Base-by-base conservation (phyloP, 2,329 filamentous ascomycete species). In the Ramichloridium luteum region DNA sequence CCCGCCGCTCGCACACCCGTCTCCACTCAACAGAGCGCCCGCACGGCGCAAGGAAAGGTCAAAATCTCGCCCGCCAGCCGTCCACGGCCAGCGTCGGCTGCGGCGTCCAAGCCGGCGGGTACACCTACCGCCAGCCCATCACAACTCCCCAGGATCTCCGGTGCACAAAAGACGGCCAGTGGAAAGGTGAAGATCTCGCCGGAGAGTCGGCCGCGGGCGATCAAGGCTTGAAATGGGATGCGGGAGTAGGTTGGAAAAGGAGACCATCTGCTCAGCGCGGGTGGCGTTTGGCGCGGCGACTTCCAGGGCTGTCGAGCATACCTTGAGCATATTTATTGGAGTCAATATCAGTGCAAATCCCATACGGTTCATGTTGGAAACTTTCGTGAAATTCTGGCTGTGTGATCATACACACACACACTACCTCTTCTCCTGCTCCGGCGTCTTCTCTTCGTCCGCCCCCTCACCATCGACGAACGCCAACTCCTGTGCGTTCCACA, bases 401-500 rank as follows among this genome's bases (percentile, higher is more conserved):
- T n/a, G n/a, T n/a, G n/a, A n/a, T n/a, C n/a, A n/a, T n/a, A n/a
- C n/a, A n/a, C n/a, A n/a, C n/a, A n/a, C n/a, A n/a, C n/a, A n/a
- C n/a, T n/a, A n/a, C n/a, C n/a, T n/a, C n/a, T n/a, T n/a, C n/a
- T n/a, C 29, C 25, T 14, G 5, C 6, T 8, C 20, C 20, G n/a
- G 8, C 20, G 20, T 17, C 6, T 34, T 30, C 18, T 32, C 20
- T 28, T 14, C 34, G 13, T 31, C 36, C 15, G 30, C 41, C 20
- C 39, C 42, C 9, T 45, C 48, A 13, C 53, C 49, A 15, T 58
- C 54, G 4, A 41, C 34, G 27, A 58, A 57, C 9, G 55, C 43
- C 54, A 56, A 55, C 43, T 58, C 55, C 40, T 58, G 55, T 34
- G 53, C 49, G 60, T 77, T 86, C 88, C 88, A 96, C 27, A 96